Percentiles rank a stretch among this genome's conserved stretches.
Evolutionary conservation across 768 basidiomycete species (phyloP).

Genomic region (Coprinellus micaceus): DNA sequence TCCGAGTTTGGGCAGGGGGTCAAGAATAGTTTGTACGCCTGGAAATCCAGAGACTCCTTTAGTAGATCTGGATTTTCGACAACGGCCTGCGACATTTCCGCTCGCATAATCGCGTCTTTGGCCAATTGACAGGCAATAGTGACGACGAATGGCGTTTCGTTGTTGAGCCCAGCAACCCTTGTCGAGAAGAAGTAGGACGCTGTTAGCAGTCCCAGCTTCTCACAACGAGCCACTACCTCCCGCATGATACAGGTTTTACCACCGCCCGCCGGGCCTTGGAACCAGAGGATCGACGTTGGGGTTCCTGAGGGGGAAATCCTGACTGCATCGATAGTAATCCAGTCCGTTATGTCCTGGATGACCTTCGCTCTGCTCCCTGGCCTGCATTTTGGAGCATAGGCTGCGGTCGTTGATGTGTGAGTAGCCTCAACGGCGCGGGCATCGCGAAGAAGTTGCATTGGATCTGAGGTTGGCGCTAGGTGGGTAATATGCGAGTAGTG

Average conservation of each 20-base stretch:
- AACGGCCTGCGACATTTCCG: neutral
- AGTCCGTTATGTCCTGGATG: neutral
- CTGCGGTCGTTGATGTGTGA: neutral
- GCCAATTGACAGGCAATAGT: conserved; percentile 1
- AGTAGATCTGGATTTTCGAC: neutral
- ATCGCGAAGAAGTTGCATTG: neutral
- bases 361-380: conserved; percentile 1
- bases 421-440: conserved; percentile 4
- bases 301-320: neutral
- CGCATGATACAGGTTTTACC: conserved; percentile 9
- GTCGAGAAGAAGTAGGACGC: conserved; percentile 7
- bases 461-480: neutral
- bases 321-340: neutral
- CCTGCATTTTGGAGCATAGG: conserved; percentile 5
- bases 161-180: neutral
- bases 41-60: neutral
- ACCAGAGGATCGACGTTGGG: conserved; percentile 1
- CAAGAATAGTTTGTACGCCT: neutral
- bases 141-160: conserved; percentile 3
- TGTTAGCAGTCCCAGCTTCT: neutral
- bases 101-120: neutral
- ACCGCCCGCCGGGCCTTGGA: conserved; percentile 5
- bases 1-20: neutral
- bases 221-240: neutral
- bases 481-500: too few species aligned